These are phyloP conservation scores for Fusarium siculi DNA, from an alignment of 2,329 filamentous ascomycete genomes.

Conservation along the genomic window DNA sequence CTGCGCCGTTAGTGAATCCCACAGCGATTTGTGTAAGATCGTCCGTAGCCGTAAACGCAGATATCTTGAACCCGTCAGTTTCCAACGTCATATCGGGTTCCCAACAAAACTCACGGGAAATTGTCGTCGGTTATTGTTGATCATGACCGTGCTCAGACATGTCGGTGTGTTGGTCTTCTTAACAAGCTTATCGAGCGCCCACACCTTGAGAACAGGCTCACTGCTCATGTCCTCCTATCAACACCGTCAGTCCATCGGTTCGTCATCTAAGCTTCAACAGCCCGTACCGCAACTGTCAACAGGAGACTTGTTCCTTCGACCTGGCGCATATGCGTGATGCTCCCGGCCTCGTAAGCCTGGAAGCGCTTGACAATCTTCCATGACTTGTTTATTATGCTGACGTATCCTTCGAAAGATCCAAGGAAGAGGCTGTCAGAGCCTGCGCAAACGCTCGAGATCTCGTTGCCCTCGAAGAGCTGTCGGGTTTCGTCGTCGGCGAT, in stretches of 20 bases:
- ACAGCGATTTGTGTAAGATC: slow-evolving; percentile 94
- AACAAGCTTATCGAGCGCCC: slow-evolving; percentile 92
- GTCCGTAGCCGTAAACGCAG: slow-evolving; percentile 86
- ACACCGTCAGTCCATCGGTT: slow-evolving; percentile 7
- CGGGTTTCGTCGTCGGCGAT: slow-evolving; percentile 82
- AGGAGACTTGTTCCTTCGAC: slow-evolving; percentile 87
- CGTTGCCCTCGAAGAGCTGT: slow-evolving; percentile 82
- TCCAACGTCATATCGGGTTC: accelerated
- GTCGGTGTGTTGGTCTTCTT: slow-evolving; percentile 93
- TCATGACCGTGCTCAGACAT: slow-evolving; percentile 84
- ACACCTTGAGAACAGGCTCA: slow-evolving; percentile 94
- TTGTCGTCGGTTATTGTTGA: slow-evolving; percentile 90
- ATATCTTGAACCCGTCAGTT: slow-evolving; percentile 65
- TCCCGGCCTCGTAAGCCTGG: slow-evolving; percentile 82
- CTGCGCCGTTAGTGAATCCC: slow-evolving; percentile 94
- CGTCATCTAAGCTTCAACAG: background rate
- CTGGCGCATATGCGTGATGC: slow-evolving; percentile 92
- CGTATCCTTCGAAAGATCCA: slow-evolving; percentile 83
- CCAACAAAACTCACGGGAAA: slow-evolving; percentile 75
- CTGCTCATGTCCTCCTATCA: slow-evolving; percentile 82
- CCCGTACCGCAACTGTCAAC: slow-evolving; percentile 75
- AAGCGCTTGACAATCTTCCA: slow-evolving; percentile 91
- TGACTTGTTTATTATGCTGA: slow-evolving; percentile 86
- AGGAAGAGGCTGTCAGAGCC: slow-evolving; percentile 92
- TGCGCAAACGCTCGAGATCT: slow-evolving; percentile 84